Evolutionary conservation across 2,329 filamentous ascomycete species (phyloP).

Genomic region (Cladosporium cucumerinum): DNA sequence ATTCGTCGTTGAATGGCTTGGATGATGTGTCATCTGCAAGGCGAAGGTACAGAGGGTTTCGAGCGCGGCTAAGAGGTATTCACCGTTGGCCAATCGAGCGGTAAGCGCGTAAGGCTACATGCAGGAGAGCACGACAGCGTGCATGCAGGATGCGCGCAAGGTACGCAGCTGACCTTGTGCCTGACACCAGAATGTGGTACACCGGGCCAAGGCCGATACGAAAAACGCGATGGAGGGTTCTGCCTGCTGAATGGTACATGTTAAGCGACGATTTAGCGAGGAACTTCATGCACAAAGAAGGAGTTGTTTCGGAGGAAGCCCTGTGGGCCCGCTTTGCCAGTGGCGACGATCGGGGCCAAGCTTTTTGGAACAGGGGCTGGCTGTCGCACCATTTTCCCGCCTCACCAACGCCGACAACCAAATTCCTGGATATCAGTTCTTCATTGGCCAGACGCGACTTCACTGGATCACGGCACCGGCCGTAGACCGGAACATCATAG

Average conservation of each 20-base stretch:
- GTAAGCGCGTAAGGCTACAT: slow-evolving; percentile 13
- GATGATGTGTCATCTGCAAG: slow-evolving; percentile 1
- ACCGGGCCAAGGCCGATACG: slow-evolving; percentile 8
- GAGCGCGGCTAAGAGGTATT: no score
- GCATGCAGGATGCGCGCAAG: no score
- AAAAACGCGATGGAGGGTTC: not conserved
- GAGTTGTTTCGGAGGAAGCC: slow-evolving; percentile 11
- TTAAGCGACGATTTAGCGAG: not conserved
- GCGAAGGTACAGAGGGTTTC: no score
- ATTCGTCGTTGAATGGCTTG: no score
- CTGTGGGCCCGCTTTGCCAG: slow-evolving; percentile 3
- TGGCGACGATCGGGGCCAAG: slow-evolving; percentile 11
- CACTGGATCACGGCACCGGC: slow-evolving; percentile 16
- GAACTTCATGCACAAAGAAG: not conserved
- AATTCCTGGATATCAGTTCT: not conserved
- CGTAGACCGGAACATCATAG: slow-evolving; percentile 6
- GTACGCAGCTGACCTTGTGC: not conserved
- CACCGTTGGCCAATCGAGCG: slow-evolving; percentile 11
- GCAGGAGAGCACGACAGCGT: slow-evolving; percentile 7
- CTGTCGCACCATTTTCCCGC: slow-evolving; percentile 9
- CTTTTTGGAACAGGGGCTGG: slow-evolving; percentile 15
- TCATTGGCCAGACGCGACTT: slow-evolving; percentile 10
- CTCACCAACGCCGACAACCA: not conserved
- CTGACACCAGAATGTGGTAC: no score
- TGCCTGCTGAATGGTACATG: not conserved